Conservation (phyloP, 2,329 filamentous ascomycete genomes). For the Fusarium virguliforme region DNA sequence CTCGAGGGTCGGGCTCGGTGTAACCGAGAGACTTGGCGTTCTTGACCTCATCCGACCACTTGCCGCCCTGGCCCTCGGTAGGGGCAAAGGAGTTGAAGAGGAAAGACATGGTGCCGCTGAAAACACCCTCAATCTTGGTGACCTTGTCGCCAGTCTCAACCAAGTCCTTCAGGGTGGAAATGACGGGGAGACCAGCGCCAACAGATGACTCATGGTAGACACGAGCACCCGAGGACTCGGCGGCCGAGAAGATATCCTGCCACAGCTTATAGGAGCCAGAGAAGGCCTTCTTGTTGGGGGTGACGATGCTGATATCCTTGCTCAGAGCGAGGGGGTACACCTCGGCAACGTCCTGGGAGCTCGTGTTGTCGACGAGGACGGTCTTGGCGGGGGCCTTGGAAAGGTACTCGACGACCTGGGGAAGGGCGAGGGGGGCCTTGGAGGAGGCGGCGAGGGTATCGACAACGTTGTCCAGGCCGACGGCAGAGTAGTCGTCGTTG, state of each 20-base stretch:
- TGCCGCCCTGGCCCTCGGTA: constrained; percentile 78
- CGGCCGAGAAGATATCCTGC: constrained; percentile 87
- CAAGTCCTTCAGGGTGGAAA: constrained; percentile 95
- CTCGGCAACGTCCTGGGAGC: constrained; percentile 87
- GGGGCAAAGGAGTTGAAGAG: constrained; percentile 98
- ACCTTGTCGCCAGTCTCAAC: constrained; percentile 94
- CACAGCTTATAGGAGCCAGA: constrained; percentile 85
- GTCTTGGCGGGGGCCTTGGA: constrained; percentile 82
- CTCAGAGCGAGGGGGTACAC: constrained; percentile 86
- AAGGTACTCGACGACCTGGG: constrained; percentile 84
- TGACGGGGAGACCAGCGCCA: constrained; percentile 91
- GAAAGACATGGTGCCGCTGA: constrained; percentile 98
- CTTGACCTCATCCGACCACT: constrained; percentile 92
- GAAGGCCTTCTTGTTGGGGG: constrained; percentile 99
- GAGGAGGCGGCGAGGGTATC: constrained; percentile 76
- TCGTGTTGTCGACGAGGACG: constrained; percentile 95
- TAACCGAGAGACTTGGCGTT: constrained; percentile 95
- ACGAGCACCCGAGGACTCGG: constrained; percentile 80
- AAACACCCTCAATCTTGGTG: constrained; percentile 94
- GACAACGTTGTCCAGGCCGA: constrained; percentile 73
- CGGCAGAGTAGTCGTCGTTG: constrained; percentile 78
- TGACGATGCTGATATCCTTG: constrained; percentile 90
- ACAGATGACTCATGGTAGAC: constrained; percentile 97
- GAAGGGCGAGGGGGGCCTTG: constrained; percentile 76
- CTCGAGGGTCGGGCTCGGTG: constrained; percentile 89